phyloP scores from a whole-genome alignment of 1,284 basidiomycete genomes.

The Rugosomyces carneus region DNA sequence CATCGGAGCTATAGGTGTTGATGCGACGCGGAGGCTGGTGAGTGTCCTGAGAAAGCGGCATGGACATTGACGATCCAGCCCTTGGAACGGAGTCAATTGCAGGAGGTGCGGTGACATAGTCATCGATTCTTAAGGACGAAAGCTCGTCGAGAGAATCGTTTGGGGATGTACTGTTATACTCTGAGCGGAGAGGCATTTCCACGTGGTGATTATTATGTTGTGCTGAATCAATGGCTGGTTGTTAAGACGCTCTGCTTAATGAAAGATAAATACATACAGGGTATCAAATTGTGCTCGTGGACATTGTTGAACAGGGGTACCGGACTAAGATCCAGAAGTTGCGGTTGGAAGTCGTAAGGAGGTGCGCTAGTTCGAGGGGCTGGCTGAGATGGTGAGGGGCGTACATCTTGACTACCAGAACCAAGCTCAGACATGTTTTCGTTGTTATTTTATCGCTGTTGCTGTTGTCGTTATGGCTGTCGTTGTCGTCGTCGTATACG shows the following conservation, averaged over 20 bases:
- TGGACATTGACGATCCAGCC: constrained; percentile 48
- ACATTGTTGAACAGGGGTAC: constrained; percentile 16
- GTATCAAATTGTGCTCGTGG: constrained; percentile 11
- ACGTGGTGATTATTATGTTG: constrained; percentile 33
- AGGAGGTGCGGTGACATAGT: constrained; percentile 22
- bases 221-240: constrained; percentile 20
- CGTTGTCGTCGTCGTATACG: neutral
- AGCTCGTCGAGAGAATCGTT: constrained; percentile 42
- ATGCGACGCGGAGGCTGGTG: constrained; percentile 6
- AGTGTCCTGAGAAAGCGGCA: constrained; percentile 30
- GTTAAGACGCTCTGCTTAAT: neutral
- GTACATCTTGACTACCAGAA: constrained; percentile 22
- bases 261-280: constrained; percentile 11
- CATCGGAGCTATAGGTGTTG: constrained; percentile 14
- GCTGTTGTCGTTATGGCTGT: too few species aligned
- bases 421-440: too few species aligned
- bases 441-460: too few species aligned
- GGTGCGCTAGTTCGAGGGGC: constrained; percentile 12
- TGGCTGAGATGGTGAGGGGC: constrained; percentile 14
- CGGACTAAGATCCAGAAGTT: constrained; percentile 15
- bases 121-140: constrained; percentile 39
- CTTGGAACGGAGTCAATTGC: constrained; percentile 38
- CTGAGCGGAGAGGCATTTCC: constrained; percentile 30
- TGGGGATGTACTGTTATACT: constrained; percentile 25
- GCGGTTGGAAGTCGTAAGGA: constrained; percentile 14